phyloP scores from a whole-genome alignment of 495 filamentous ascomycete species.

The Hypomontagnella submonticulosa region DNA sequence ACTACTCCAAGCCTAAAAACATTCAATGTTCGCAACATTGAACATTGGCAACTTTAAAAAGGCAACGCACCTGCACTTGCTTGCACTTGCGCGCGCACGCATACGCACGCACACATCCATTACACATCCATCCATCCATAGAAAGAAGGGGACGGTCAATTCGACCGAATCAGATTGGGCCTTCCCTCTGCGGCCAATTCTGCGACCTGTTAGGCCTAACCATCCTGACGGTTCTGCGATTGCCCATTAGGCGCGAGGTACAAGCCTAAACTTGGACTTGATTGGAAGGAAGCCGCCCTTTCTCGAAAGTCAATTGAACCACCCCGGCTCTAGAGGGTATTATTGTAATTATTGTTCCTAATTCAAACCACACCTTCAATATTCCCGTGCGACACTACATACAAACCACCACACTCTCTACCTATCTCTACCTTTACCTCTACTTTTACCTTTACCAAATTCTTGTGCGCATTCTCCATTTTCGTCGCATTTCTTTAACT shows the following conservation, averaged over 20 bases:
- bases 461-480: no score
- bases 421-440: no score
- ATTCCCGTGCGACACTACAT: no score
- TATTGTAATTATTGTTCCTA: neutral
- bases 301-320: slow-evolving; percentile 12
- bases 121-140: slow-evolving; percentile 10
- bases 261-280: slow-evolving; percentile 41
- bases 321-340: slow-evolving; percentile 24
- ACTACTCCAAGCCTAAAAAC: no score
- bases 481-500: no score
- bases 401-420: no score
- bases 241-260: slow-evolving; percentile 44
- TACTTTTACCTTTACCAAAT: no score
- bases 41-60: no score
- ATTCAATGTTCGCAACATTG: no score
- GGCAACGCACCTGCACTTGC: no score
- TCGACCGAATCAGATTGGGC: slow-evolving; percentile 42
- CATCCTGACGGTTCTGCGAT: slow-evolving; percentile 45
- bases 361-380: no score
- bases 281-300: slow-evolving; percentile 37
- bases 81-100: neutral
- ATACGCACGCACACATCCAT: neutral
- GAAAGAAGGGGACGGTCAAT: slow-evolving; percentile 25
- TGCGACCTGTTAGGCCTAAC: slow-evolving; percentile 44
- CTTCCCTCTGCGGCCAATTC: slow-evolving; percentile 45